phyloP scores from a whole-genome alignment of 805 yeast genomes.

The Lachancea nothofagi region DNA sequence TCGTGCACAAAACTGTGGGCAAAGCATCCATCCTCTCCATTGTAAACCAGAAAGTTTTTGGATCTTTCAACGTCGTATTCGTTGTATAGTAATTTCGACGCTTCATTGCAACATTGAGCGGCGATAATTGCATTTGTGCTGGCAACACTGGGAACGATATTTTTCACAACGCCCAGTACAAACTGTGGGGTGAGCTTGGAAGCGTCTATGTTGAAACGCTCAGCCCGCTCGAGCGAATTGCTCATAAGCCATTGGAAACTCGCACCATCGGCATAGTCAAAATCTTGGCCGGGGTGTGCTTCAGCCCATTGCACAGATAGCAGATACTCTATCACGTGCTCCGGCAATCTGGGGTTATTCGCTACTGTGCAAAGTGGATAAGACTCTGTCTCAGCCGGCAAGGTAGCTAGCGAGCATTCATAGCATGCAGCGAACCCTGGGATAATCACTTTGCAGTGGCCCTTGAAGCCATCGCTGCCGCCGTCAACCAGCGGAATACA shows the following conservation, averaged over 20 bases:
- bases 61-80: slow-evolving; percentile 50
- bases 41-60: slow-evolving; percentile 78
- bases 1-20: slow-evolving; percentile 66
- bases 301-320: slow-evolving; percentile 69
- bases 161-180: slow-evolving; percentile 83
- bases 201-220: slow-evolving; percentile 52
- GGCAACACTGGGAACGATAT: slow-evolving; percentile 90
- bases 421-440: slow-evolving; percentile 87
- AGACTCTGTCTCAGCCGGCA: slow-evolving; percentile 53
- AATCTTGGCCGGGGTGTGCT: slow-evolving; percentile 38
- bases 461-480: slow-evolving; percentile 92
- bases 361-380: slow-evolving; percentile 94
- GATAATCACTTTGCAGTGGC: slow-evolving; percentile 80
- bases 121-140: slow-evolving; percentile 91
- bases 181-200: slow-evolving; percentile 62
- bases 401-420: slow-evolving; percentile 80
- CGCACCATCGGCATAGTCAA: slow-evolving; percentile 64
- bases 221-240: slow-evolving; percentile 54
- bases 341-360: slow-evolving; percentile 88
- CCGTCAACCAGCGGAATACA: slow-evolving; percentile 80
- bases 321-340: slow-evolving; percentile 92
- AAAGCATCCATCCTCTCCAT: slow-evolving; percentile 76
- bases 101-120: slow-evolving; percentile 82
- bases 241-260: slow-evolving; percentile 61
- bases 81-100: slow-evolving; percentile 69